phyloP scores from a whole-genome alignment of 148 eudicot species.

The Arbutus unedo region DNA sequence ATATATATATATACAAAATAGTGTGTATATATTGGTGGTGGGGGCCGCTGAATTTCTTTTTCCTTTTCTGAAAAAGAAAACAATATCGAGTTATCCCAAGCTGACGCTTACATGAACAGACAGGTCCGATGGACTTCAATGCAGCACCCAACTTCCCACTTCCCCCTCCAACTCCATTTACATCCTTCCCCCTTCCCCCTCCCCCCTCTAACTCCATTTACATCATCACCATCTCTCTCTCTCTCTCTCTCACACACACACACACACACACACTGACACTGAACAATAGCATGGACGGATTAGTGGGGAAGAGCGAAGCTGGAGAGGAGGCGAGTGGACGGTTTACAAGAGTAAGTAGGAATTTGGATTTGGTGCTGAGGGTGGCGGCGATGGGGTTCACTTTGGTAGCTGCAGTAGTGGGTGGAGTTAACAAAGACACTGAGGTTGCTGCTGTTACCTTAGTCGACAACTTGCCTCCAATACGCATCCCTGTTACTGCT shows the following conservation, averaged over 20 bases:
- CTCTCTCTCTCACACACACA: not conserved
- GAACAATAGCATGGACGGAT: not conserved
- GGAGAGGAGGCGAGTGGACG: not conserved
- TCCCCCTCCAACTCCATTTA: not conserved
- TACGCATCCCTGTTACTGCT: slow-evolving; percentile 20
- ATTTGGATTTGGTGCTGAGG: slow-evolving; percentile 16
- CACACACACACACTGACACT: too few relatives aligned
- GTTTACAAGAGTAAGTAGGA: not conserved
- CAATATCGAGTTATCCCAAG: not conserved
- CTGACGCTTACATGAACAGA: not conserved
- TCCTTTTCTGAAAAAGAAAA: too few relatives aligned
- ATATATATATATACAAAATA: too few relatives aligned
- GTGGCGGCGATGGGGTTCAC: slow-evolving; percentile 12
- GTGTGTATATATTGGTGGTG: too few relatives aligned
- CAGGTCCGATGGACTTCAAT: not conserved
- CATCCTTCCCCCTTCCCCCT: not conserved
- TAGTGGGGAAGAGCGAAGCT: not conserved
- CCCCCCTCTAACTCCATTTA: not conserved
- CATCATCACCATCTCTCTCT: not conserved
- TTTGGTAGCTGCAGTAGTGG: slow-evolving; percentile 25
- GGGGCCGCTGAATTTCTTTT: too few relatives aligned
- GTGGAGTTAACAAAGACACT: slow-evolving; percentile 19
- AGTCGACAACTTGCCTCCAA: slow-evolving; percentile 10
- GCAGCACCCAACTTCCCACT: not conserved
- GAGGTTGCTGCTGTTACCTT: slow-evolving; percentile 10